Percentiles rank a stretch among this genome's conserved stretches.
Evolutionary conservation across 2,329 filamentous ascomycete genomes (phyloP).

Genomic region (Hypoxylon sp.): DNA sequence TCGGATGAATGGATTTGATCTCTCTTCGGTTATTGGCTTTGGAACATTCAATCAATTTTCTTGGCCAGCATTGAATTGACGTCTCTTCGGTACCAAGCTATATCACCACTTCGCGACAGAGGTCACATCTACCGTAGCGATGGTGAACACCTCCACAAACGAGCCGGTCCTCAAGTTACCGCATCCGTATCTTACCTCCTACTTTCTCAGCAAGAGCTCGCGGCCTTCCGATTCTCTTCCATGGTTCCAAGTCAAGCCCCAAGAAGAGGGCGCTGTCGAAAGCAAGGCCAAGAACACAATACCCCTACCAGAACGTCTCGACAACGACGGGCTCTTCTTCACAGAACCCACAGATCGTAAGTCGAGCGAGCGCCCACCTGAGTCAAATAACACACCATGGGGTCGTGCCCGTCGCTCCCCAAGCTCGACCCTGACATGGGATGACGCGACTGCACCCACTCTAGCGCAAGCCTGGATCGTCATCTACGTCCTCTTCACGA

Average conservation of each 20-base stretch:
- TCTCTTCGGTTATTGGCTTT: constrained; percentile 13
- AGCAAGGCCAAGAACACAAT: constrained; percentile 48
- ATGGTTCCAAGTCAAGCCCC: constrained; percentile 54
- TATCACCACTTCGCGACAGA: constrained; percentile 5
- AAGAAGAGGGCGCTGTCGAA: constrained; percentile 19
- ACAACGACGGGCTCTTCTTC: constrained; percentile 57
- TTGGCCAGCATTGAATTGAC: constrained; percentile 8
- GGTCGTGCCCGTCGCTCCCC: constrained; percentile 67
- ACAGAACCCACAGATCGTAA: constrained; percentile 61
- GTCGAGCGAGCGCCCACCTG: constrained; percentile 61
- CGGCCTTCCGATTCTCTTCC: constrained; percentile 43
- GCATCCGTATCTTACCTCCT: constrained; percentile 62
- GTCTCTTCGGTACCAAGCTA: constrained; percentile 18
- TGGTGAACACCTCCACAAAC: constrained; percentile 44
- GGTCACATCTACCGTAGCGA: constrained; percentile 27
- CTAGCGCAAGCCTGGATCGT: constrained; percentile 66
- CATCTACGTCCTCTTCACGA: constrained; percentile 64
- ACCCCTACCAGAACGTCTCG: constrained; percentile 50
- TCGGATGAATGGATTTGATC: constrained; percentile 18
- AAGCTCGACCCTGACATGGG: constrained; percentile 60
- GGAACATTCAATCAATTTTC: not conserved
- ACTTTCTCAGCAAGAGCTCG: constrained; percentile 55
- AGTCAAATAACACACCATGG: constrained; percentile 68
- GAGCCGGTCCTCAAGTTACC: constrained; percentile 61
- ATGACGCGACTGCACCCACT: constrained; percentile 55